Percentiles rank a stretch among this genome's conserved stretches.
phyloP scores from a whole-genome alignment of 2,329 filamentous ascomycete species.

The Aspergillus carbonarius region DNA sequence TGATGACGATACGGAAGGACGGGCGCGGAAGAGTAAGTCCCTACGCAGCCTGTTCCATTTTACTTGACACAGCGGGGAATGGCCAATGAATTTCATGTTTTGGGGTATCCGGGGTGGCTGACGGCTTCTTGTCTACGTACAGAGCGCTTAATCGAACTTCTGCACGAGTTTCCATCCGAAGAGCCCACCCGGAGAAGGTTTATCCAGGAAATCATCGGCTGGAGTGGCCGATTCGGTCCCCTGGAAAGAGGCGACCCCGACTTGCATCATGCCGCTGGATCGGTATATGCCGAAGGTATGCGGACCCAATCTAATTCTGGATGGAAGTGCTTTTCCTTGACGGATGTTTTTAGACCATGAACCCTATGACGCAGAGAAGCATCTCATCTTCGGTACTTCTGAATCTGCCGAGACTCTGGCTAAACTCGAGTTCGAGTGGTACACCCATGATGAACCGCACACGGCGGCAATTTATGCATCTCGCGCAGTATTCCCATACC shows the following conservation, averaged over 20 bases:
- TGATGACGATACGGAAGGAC: slow-evolving; percentile 58
- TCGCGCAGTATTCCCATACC: slow-evolving; percentile 84
- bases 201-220: slow-evolving; percentile 79
- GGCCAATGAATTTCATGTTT: not conserved
- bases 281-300: slow-evolving; percentile 75
- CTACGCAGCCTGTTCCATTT: not conserved
- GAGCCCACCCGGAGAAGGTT: slow-evolving; percentile 95
- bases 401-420: slow-evolving; percentile 80
- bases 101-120: not conserved
- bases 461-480: slow-evolving; percentile 83
- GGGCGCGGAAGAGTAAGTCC: slow-evolving; percentile 59
- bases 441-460: slow-evolving; percentile 81
- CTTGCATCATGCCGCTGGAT: slow-evolving; percentile 86
- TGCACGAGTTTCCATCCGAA: slow-evolving; percentile 75
- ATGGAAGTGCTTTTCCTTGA: slow-evolving; percentile 2
- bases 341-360: slow-evolving; percentile 65
- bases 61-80: not conserved
- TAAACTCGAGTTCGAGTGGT: slow-evolving; percentile 90
- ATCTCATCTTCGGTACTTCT: slow-evolving; percentile 82
- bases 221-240: slow-evolving; percentile 82
- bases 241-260: slow-evolving; percentile 91
- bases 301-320: not conserved
- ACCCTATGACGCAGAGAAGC: slow-evolving; percentile 87
- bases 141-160: slow-evolving; percentile 69
- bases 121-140: slow-evolving; percentile 2